Evolutionary conservation across 768 basidiomycete genomes (phyloP), one percentile per base, ranked within the genome.

Genomic region (Naganishia friedmannii): DNA sequence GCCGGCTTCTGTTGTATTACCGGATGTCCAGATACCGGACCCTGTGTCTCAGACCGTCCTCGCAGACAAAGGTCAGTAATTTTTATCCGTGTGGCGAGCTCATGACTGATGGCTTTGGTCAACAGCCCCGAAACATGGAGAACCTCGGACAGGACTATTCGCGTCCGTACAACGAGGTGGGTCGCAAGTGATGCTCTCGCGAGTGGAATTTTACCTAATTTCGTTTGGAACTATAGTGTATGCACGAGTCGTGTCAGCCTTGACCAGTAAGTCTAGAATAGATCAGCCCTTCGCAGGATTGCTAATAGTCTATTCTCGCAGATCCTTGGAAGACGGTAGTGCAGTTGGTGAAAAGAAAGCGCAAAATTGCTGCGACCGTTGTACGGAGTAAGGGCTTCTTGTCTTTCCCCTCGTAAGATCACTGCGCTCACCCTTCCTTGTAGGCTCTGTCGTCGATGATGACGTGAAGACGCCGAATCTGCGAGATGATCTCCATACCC

Each of bases 221-320:
- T 7, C 28, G 29, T 28, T 7, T 9, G 10, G 34, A 21, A 2
- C n/a, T 7, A 63, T 29, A 63, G 60, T 29, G 7, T 46, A 29
- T 26, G 17, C 8, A 10, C 7, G 15, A 29, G 39, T 63, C 26
- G 21, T 29, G 3, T n/a, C 60, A 45, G 29, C 60, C 7, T 23
- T 63, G 12, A 12, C 60, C 42, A 42, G 60, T 63, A 45, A 63
- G 60, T 63, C 26, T n/a, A 63, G 5, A 15, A n/a, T 37, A n/a
- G 1, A 23, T 9, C n/a, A 6, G 23, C 9, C 34, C 17, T 45
- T 37, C 23, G 34, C 15, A 34, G 3, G 57, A 13, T 39, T 21
- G 9, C 3, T 32, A 19, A 58, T 23, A 9, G 15, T 23, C 17
- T 2, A 7, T n/a, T 37, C 39, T 37, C 15, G 8, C 6, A 58